A percentile compares a stretch with the other conserved stretches of the same genome.
phyloP scores from a whole-genome alignment of 148 eudicot genomes.

The Suaeda aralocaspica region DNA sequence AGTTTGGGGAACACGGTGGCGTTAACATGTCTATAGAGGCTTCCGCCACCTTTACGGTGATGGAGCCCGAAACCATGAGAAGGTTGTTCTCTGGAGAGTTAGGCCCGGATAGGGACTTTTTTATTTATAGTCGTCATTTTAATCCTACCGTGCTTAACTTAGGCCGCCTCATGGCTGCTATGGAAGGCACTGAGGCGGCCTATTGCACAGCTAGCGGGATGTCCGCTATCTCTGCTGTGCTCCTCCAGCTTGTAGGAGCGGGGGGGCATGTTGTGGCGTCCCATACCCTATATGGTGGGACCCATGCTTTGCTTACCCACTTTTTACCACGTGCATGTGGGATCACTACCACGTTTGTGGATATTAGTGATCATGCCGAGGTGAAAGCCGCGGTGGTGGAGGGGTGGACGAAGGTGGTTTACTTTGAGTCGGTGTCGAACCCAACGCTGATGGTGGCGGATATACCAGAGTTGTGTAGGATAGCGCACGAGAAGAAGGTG shows the following conservation, averaged over 20 bases:
- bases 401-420: constrained; percentile 66
- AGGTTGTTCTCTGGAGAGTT: constrained; percentile 79
- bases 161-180: constrained; percentile 85
- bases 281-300: constrained; percentile 72
- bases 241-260: constrained; percentile 71
- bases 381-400: constrained; percentile 49
- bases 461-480: constrained; percentile 55
- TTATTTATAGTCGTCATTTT: constrained; percentile 88
- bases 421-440: constrained; percentile 79
- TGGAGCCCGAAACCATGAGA: constrained; percentile 89
- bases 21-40: constrained; percentile 99
- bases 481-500: constrained; percentile 72
- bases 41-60: constrained; percentile 93
- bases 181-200: constrained; percentile 95
- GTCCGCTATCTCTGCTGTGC: constrained; percentile 81
- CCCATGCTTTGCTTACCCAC: constrained; percentile 75
- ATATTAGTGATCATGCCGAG: constrained; percentile 41
- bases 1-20: constrained; percentile 97
- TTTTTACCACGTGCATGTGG: constrained; percentile 68
- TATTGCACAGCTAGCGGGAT: constrained; percentile 96
- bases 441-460: constrained; percentile 83
- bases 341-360: constrained; percentile 74
- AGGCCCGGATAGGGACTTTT: constrained; percentile 83
- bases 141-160: constrained; percentile 88
- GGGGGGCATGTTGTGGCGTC: constrained; percentile 87